phyloP scores from a whole-genome alignment of 2,329 filamentous ascomycete species.

The Pyrenochaeta sp. region DNA sequence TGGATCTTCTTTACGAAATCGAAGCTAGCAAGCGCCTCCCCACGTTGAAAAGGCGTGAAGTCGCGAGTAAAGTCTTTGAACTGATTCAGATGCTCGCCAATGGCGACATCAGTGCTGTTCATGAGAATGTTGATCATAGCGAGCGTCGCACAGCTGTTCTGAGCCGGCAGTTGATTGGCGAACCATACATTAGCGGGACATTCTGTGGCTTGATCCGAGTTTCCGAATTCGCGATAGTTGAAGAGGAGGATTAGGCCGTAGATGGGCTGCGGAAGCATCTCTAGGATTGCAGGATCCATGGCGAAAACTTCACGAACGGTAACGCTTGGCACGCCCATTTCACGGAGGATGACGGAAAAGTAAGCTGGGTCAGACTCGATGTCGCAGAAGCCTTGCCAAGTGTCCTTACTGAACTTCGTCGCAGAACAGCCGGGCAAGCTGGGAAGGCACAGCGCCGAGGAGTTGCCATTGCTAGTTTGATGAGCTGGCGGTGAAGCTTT shows the following conservation, averaged over 20 bases:
- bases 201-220: conserved; percentile 60
- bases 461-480: conserved; percentile 2
- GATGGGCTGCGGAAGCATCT: conserved; percentile 52
- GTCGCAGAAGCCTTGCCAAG: conserved; percentile 79
- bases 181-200: conserved; percentile 83
- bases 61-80: conserved; percentile 78
- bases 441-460: conserved; percentile 15
- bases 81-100: conserved; percentile 73
- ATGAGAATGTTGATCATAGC: conserved; percentile 93
- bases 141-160: conserved; percentile 89
- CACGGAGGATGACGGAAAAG: conserved; percentile 84
- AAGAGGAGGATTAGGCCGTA: conserved; percentile 92
- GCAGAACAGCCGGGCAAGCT: conserved; percentile 43
- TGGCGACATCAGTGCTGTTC: conserved; percentile 71
- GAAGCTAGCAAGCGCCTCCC: conserved; percentile 77
- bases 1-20: conserved; percentile 81
- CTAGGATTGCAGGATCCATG: conserved; percentile 62
- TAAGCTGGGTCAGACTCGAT: conserved; percentile 88
- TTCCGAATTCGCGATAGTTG: conserved; percentile 67
- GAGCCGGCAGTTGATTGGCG: conserved; percentile 77
- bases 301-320: conserved; percentile 79
- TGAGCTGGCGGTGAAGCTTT: conserved; percentile 14
- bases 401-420: conserved; percentile 50
- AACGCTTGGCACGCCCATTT: conserved; percentile 77
- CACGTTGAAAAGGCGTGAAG: conserved; percentile 76